phyloP scores from a whole-genome alignment of 331 rosid species.

The Cydonia oblonga region DNA sequence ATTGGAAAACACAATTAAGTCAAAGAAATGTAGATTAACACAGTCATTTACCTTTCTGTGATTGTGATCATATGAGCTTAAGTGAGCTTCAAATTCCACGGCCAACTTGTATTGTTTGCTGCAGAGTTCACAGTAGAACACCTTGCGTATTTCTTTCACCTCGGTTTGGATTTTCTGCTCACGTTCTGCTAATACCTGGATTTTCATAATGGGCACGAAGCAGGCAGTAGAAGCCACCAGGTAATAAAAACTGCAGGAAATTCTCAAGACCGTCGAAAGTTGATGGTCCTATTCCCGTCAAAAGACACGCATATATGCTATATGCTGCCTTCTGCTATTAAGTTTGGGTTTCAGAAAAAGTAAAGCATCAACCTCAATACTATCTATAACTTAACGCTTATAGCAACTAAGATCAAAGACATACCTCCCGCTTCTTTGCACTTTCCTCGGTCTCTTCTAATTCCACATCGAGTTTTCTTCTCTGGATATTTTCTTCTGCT shows the following conservation, averaged over 20 bases:
- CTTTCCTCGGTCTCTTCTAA: conserved; percentile 78
- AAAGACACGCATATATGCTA: conserved; percentile 86
- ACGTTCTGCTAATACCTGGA: conserved; percentile 96
- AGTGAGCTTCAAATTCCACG: conserved; percentile 85
- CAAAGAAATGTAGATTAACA: conserved; percentile 1
- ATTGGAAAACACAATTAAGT: background rate
- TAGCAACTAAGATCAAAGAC: conserved; percentile 21
- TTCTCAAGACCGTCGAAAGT: conserved; percentile 98
- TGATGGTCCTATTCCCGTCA: conserved; percentile 86
- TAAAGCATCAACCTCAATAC: conserved; percentile 66
- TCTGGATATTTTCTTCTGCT: conserved; percentile 82
- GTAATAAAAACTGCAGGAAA: conserved; percentile 99
- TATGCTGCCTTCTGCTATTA: conserved; percentile 93
- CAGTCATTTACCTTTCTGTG: conserved; percentile 67
- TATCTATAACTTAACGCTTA: conserved; percentile 29
- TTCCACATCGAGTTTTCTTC: conserved; percentile 78
- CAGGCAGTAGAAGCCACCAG: conserved; percentile 99
- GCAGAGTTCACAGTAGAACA: conserved; percentile 91
- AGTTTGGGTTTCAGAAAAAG: conserved; percentile 69
- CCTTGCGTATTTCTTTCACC: conserved; percentile 85
- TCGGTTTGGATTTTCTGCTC: conserved; percentile 93
- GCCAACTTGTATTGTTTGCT: conserved; percentile 94
- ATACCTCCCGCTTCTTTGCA: conserved; percentile 83
- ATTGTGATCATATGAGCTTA: conserved; percentile 93
- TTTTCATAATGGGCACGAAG: conserved; percentile 95